Evolutionary conservation across 2,329 filamentous ascomycete species (phyloP).

Genomic region (Gnomoniopsis sp.): DNA sequence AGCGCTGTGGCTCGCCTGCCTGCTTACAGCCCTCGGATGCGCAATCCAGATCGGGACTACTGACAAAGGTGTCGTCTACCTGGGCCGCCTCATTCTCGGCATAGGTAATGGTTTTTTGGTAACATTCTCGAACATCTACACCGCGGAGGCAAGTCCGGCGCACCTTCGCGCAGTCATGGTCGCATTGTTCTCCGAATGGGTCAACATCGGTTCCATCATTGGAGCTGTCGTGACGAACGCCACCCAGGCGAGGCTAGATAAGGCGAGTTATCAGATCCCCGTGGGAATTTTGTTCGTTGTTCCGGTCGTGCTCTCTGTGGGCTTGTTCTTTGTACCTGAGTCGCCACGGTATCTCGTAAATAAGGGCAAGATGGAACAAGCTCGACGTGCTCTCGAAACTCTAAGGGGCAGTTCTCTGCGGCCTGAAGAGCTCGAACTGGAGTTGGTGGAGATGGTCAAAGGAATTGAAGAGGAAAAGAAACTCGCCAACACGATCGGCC

Average conservation of each 20-base stretch:
- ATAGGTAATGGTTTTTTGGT: constrained; percentile 42
- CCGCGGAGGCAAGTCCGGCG: constrained; percentile 43
- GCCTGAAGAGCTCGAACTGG: constrained; percentile 32
- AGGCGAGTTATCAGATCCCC: constrained; percentile 44
- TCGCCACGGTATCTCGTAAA: constrained; percentile 42
- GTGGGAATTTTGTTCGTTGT: constrained; percentile 43
- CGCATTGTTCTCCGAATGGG: constrained; percentile 45
- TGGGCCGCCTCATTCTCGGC: constrained; percentile 42
- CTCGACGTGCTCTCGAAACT: constrained; percentile 26
- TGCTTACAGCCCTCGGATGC: constrained; percentile 39
- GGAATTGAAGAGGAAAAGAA: constrained; percentile 36
- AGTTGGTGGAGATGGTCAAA: constrained; percentile 37
- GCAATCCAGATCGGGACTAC: constrained; percentile 41
- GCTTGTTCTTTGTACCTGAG: constrained; percentile 43
- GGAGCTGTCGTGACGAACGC: constrained; percentile 41
- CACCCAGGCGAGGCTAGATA: constrained; percentile 33
- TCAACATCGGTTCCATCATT: constrained; percentile 44
- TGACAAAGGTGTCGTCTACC: constrained; percentile 37
- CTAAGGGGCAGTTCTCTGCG: constrained; percentile 29
- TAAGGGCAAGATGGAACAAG: constrained; percentile 25
- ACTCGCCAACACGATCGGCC: constrained; percentile 27
- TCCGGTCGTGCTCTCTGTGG: constrained; percentile 41
- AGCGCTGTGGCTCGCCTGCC: constrained; percentile 45
- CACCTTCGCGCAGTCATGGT: constrained; percentile 47
- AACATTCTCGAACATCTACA: constrained; percentile 45